Conservation (phyloP, 495 filamentous ascomycete species). For the Aspergillus sparsus region DNA sequence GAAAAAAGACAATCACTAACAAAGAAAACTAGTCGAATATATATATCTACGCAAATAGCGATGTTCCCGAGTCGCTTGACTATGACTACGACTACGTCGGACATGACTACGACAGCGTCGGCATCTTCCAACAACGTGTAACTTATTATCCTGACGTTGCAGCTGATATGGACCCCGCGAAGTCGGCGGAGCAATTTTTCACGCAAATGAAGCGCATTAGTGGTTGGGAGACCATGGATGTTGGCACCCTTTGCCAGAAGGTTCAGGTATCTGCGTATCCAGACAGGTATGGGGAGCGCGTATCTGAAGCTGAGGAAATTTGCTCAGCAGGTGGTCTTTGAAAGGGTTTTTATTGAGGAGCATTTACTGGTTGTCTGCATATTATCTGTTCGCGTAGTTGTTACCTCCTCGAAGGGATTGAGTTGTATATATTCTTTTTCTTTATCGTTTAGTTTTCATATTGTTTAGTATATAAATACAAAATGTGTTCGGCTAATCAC, state of each 20-base stretch:
- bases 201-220: neutral
- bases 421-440: too few relatives aligned
- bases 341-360: neutral
- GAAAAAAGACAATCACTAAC: too few relatives aligned
- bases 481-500: neutral
- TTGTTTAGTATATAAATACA: too few relatives aligned
- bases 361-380: too few relatives aligned
- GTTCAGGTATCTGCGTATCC: slow-evolving; percentile 18
- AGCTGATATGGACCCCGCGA: neutral
- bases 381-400: too few relatives aligned
- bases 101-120: slow-evolving; percentile 4
- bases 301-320: neutral
- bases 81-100: neutral
- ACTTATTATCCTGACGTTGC: neutral
- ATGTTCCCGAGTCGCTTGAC: slow-evolving; percentile 3
- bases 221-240: slow-evolving; percentile 4
- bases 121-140: slow-evolving; percentile 9
- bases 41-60: slow-evolving; percentile 4
- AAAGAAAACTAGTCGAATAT: neutral
- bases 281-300: neutral
- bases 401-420: too few relatives aligned
- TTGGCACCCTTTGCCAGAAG: slow-evolving; percentile 1
- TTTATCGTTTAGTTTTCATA: too few relatives aligned
- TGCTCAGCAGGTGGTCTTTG: neutral
- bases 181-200: neutral